Base-by-base conservation (phyloP, 2,329 filamentous ascomycete genomes). In the Neonectria sp. region DNA sequence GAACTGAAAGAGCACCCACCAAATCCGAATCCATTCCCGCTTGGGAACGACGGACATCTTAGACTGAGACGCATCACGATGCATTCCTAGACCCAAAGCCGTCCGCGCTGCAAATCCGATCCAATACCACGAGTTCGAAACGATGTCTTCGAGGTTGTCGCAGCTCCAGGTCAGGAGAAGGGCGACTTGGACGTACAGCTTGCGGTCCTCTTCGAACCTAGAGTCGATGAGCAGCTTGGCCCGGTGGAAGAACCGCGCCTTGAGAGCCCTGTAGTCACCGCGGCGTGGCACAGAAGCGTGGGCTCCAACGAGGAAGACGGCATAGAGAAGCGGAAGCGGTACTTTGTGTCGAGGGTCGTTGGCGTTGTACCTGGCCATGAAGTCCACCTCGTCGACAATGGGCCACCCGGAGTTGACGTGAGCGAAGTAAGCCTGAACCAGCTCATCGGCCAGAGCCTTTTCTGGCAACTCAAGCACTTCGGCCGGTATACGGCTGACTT, bases 131-230 rank as follows among this genome's bases (percentile, higher is more conserved):
- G 84, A 83, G 69, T 89, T 88, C 45, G 85, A 84, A 5, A 85
- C 79, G 7, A 88, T 84, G 73, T 88, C 86, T 68, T 89, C 87
- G 27, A 86, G 85, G 15, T 85, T 83, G 55, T 89, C 85, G 1
- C 85, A 84, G 68, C 88, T 84, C 87, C 87, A 89, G 2, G 86
- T 88, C 59, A 89, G 71, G 1, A 89, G 80, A 25, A 89, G 77
- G 2, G 86, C 85, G 4, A 84, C 84, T 73, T 89, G 87, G n/a
- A 89, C 81, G 56, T 88, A 80, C 35, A 83, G 82, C 67, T 86
- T 83, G 15, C 87, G 82, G 69, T 89, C 86, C 29, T 85, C 82
- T 69, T 89, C 87, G 40, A 86, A 83, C 6, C 86, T 83, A 31
- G 80, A 82, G 71, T 89, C 87, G 48, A 88, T 86, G 1, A 89